These are phyloP conservation scores for Medicago truncatula DNA, from an alignment of 306 rosid species.

Conservation along the genomic window DNA sequence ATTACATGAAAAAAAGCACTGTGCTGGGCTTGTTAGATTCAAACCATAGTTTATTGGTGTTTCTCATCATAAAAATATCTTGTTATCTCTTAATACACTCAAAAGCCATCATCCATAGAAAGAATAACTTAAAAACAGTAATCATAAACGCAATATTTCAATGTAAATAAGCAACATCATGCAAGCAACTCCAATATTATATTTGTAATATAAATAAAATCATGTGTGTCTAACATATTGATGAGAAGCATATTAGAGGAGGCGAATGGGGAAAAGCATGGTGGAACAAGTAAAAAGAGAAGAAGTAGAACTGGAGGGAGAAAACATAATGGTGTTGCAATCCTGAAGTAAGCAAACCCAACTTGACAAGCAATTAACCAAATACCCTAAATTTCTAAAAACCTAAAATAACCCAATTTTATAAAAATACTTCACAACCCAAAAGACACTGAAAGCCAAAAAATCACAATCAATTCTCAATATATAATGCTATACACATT, in stretches of 20 bases:
- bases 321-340: conserved; percentile 17
- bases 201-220: conserved; percentile 31
- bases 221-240: conserved; percentile 1
- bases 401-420: conserved; percentile 1
- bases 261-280: not conserved
- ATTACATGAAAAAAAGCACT: conserved; percentile 22
- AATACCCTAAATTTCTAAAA: conserved; percentile 23
- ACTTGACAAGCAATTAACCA: conserved; percentile 9
- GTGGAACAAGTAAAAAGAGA: conserved; percentile 20
- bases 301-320: conserved; percentile 10
- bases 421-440: not conserved
- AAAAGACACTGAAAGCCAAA: not conserved
- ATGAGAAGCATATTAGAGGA: conserved; percentile 29
- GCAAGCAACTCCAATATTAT: conserved; percentile 9
- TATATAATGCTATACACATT: not conserved
- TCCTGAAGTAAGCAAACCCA: conserved; percentile 18
- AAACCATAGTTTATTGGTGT: conserved; percentile 20
- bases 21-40: conserved; percentile 7
- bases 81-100: conserved; percentile 18
- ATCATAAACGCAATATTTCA: conserved; percentile 28
- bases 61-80: conserved; percentile 27
- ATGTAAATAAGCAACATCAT: conserved; percentile 25
- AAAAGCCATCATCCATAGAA: conserved; percentile 8
- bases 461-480: conserved; percentile 12
- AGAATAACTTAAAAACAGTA: conserved; percentile 23